phyloP scores from a whole-genome alignment of 2,329 filamentous ascomycete genomes.

The Exserohilum turcica region DNA sequence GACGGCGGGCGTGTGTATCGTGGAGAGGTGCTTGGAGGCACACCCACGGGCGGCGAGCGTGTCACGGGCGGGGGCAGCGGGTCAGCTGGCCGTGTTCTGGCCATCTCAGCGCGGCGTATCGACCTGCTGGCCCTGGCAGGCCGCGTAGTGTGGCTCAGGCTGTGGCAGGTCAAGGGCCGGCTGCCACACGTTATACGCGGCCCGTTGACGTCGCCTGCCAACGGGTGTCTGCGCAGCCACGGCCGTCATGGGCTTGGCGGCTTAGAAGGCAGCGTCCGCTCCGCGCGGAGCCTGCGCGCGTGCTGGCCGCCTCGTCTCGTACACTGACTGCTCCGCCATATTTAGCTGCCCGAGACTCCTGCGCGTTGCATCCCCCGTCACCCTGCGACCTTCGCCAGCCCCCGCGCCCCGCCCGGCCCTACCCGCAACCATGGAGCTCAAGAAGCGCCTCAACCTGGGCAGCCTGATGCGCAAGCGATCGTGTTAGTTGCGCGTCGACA shows the following conservation, averaged over 20 bases:
- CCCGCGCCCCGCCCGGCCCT: constrained; percentile 4
- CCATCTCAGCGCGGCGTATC: not conserved
- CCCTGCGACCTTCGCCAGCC: not conserved
- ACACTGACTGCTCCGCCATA: not conserved
- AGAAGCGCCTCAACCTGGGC: constrained; percentile 46
- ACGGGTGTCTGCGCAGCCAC: not conserved
- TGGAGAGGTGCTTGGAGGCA: not conserved
- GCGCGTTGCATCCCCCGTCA: not conserved
- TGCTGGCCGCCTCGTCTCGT: constrained; percentile 10
- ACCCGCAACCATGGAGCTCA: constrained; percentile 43
- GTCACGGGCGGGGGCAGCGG: not conserved
- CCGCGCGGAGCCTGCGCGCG: constrained; percentile 1
- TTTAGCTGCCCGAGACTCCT: not conserved
- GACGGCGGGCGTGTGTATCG: not conserved
- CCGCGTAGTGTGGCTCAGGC: constrained; percentile 8
- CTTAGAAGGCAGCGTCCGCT: constrained; percentile 12
- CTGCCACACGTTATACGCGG: constrained; percentile 24
- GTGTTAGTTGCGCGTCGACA: constrained; percentile 23
- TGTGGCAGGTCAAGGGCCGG: not conserved
- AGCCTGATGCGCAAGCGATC: constrained; percentile 44
- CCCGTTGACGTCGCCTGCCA: constrained; percentile 29
- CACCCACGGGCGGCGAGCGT: too few species aligned
- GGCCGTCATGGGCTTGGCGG: constrained; percentile 25
- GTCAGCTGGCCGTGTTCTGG: not conserved
- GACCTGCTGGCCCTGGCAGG: too few species aligned